Conservation (phyloP, 129 eudicot species). For the Chrysanthemum makinoi region DNA sequence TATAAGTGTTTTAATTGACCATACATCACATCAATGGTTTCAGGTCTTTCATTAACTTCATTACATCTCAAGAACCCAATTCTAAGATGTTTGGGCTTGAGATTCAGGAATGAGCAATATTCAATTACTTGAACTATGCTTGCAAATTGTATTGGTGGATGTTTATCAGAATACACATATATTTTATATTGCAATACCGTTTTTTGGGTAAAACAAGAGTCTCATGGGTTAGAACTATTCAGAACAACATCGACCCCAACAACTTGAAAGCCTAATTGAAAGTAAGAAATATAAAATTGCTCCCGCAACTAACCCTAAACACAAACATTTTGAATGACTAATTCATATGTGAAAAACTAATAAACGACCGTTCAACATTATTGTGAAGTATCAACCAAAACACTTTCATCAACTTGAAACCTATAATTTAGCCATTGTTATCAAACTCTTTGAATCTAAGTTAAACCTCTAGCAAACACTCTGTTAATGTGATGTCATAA, state of each 20-base stretch:
- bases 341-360: no score
- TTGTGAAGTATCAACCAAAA: not conserved
- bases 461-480: slow-evolving; percentile 1
- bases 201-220: no score
- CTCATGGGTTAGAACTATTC: not conserved
- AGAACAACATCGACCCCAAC: not conserved
- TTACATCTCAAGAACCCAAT: not conserved
- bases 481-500: not conserved
- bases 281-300: not conserved
- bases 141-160: not conserved
- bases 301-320: not conserved
- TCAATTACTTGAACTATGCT: not conserved
- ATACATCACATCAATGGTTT: no score
- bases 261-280: not conserved
- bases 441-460: not conserved
- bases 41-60: not conserved
- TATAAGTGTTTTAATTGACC: not conserved
- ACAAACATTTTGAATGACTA: not conserved
- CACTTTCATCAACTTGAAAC: not conserved
- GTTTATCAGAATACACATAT: not conserved
- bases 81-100: not conserved
- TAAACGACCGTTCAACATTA: no score
- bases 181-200: no score
- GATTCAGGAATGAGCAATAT: not conserved
- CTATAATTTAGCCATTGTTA: not conserved